Evolutionary conservation across 1,139 yeast genomes (phyloP).

Genomic region (Arxiozyma bovina): DNA sequence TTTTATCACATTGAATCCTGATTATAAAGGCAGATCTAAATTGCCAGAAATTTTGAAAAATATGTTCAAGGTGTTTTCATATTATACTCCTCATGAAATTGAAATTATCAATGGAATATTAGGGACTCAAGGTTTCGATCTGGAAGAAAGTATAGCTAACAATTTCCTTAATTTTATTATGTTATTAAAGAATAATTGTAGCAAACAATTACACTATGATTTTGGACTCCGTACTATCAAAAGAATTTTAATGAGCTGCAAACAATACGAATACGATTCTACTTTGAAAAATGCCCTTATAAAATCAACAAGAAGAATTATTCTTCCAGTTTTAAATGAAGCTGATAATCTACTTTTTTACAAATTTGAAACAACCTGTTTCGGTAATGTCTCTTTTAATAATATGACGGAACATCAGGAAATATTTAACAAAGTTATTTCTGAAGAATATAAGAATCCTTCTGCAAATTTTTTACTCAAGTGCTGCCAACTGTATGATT

Average conservation of each 20-base stretch:
- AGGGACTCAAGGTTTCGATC: constrained; percentile 41
- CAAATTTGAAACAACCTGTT: not conserved
- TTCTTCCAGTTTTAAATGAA: constrained; percentile 3
- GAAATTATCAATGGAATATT: constrained; percentile 68
- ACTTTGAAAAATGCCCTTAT: not conserved
- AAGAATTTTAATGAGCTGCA: constrained; percentile 38
- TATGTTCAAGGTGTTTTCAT: constrained; percentile 65
- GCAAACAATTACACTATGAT: constrained; percentile 70
- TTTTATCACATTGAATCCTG: constrained; percentile 71
- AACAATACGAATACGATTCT: not conserved
- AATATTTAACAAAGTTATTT: not conserved
- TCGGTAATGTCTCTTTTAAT: not conserved
- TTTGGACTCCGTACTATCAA: constrained; percentile 62
- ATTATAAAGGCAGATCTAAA: constrained; percentile 71
- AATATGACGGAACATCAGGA: not conserved
- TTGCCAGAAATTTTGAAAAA: constrained; percentile 83
- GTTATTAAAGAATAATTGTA: constrained; percentile 34
- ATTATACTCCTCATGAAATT: constrained; percentile 64
- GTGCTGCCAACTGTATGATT: constrained; percentile 52
- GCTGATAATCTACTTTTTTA: not conserved
- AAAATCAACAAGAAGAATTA: not conserved
- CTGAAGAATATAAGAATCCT: not conserved
- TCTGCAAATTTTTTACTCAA: constrained; percentile 46
- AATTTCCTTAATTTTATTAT: constrained; percentile 50
- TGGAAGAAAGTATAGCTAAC: not conserved